Evolutionary conservation across 1,284 basidiomycete species (phyloP).

Genomic region (Coniferiporia sulphurascens): DNA sequence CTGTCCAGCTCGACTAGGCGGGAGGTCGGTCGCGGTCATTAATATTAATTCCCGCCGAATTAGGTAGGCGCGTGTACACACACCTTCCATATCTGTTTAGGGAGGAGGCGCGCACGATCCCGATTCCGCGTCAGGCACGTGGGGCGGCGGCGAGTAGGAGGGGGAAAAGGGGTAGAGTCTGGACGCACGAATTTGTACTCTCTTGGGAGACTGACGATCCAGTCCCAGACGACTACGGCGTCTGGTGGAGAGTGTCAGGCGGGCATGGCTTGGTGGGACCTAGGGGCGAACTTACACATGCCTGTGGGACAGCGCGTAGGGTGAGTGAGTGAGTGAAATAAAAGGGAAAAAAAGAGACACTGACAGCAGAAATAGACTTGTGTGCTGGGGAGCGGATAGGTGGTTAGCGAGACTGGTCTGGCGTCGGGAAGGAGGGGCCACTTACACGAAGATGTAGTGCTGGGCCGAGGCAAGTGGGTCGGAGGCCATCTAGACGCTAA

Average conservation of each 20-base stretch:
- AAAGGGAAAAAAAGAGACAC: slow-evolving; percentile 27
- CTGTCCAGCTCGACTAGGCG: slow-evolving; percentile 62
- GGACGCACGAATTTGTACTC: slow-evolving; percentile 68
- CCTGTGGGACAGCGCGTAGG: slow-evolving; percentile 37
- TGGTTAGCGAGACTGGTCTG: slow-evolving; percentile 13
- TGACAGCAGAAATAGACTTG: slow-evolving; percentile 79
- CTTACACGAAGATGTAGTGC: slow-evolving; percentile 49
- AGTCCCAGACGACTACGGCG: slow-evolving; percentile 77
- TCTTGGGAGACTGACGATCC: slow-evolving; percentile 67
- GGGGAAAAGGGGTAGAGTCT: not conserved
- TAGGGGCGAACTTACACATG: slow-evolving; percentile 58
- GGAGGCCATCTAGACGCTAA: slow-evolving; percentile 5
- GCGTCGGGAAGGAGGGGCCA: slow-evolving; percentile 32
- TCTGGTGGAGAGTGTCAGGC: too few species aligned
- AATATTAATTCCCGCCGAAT: too few species aligned
- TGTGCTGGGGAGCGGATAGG: slow-evolving; percentile 36
- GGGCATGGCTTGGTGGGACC: too few species aligned
- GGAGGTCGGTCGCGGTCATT: too few species aligned
- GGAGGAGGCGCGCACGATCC: too few species aligned
- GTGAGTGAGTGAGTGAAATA: slow-evolving; percentile 21
- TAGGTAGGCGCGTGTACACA: not conserved
- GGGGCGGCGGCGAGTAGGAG: slow-evolving; percentile 12
- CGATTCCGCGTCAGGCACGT: slow-evolving; percentile 15
- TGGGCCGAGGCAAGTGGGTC: slow-evolving; percentile 38
- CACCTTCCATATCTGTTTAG: slow-evolving; percentile 67